These are phyloP conservation scores for Mollisia scopiformis DNA, from an alignment of 2,329 filamentous ascomycete genomes.

Conservation along the genomic window DNA sequence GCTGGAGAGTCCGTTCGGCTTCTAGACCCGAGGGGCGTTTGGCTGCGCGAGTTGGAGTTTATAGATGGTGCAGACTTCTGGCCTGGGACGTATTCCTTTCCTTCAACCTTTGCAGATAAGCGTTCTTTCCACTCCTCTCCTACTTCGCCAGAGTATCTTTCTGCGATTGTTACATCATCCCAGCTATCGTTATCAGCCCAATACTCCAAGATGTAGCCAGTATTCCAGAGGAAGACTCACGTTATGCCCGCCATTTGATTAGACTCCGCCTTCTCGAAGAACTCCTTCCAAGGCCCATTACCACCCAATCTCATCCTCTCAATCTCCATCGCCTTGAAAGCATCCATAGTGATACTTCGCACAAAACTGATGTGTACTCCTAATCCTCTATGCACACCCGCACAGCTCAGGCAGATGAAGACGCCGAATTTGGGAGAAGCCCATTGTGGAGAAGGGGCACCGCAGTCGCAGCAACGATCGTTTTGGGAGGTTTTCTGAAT, in stretches of 20 bases:
- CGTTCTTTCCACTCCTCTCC: conserved; percentile 97
- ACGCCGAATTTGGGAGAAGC: conserved; percentile 96
- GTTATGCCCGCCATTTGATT: conserved; percentile 66
- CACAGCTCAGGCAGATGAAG: conserved; percentile 97
- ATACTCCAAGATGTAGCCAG: background rate
- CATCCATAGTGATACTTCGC: conserved; percentile 97
- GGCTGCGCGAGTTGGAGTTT: conserved; percentile 23
- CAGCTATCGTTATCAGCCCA: conserved; percentile 41
- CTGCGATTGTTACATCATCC: conserved; percentile 87
- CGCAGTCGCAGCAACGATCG: conserved; percentile 91
- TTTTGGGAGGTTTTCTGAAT: conserved; percentile 92
- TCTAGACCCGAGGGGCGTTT: conserved; percentile 28
- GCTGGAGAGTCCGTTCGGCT: conserved; percentile 30
- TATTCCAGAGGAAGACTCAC: conserved; percentile 21
- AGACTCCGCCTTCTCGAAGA: conserved; percentile 76
- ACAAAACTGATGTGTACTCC: conserved; percentile 99
- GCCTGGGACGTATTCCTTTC: conserved; percentile 79
- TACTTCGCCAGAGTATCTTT: conserved; percentile 85
- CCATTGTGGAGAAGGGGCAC: conserved; percentile 96
- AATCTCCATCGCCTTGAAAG: conserved; percentile 92
- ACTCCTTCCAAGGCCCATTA: conserved; percentile 83
- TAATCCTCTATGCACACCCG: conserved; percentile 89
- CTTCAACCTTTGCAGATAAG: conserved; percentile 84
- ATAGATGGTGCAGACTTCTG: conserved; percentile 51
- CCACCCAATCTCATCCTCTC: conserved; percentile 92